Conservation (phyloP, 176 grass and related monocot species). For the Echinochloa phyllopogon region DNA sequence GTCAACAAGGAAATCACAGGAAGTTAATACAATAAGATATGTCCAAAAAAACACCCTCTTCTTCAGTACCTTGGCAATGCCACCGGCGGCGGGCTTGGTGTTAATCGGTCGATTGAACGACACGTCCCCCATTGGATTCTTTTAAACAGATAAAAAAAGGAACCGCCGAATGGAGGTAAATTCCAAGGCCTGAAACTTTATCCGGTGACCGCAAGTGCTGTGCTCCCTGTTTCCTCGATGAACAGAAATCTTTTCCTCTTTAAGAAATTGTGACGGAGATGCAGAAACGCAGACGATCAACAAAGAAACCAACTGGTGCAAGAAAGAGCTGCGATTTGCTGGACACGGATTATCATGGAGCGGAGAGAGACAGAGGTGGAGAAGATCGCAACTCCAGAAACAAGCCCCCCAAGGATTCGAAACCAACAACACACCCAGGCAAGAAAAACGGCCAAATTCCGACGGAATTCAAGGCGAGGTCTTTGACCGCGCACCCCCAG, state of each 20-base stretch:
- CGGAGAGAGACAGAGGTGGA: neutral
- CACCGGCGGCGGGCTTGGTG: conserved; percentile 21
- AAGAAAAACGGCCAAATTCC: neutral
- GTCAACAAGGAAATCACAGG: neutral
- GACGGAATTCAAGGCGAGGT: neutral
- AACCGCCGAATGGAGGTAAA: neutral
- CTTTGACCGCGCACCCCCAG: neutral
- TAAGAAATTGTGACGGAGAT: neutral
- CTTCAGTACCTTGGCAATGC: conserved; percentile 39
- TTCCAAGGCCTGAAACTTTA: neutral
- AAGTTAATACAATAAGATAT: neutral
- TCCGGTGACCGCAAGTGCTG: neutral
- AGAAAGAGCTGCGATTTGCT: neutral
- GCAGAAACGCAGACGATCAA: neutral
- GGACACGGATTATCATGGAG: neutral
- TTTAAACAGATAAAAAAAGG: neutral
- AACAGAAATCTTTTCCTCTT: neutral
- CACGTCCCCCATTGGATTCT: conserved; percentile 45
- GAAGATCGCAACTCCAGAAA: conserved; percentile 38
- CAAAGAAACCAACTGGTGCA: conserved; percentile 8
- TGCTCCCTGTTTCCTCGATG: neutral
- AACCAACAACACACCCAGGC: neutral
- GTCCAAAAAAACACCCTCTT: neutral
- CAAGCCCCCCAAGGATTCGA: neutral
- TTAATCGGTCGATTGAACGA: conserved; percentile 44